Conservation (phyloP, 1,284 basidiomycete genomes). For the Malassezia globosa region DNA sequence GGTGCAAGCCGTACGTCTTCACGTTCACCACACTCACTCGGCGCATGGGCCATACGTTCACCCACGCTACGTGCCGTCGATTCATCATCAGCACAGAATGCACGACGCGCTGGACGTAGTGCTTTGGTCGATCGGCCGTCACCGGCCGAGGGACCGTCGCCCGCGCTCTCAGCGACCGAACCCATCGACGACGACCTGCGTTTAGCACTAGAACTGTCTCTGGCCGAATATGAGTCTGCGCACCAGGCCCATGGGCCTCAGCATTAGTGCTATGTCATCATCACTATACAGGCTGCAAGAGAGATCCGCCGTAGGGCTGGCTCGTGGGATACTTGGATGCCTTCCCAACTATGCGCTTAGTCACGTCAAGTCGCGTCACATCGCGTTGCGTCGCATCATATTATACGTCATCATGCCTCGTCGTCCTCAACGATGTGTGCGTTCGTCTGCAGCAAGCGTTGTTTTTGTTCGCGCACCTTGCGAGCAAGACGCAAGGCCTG, state of each 20-base stretch:
- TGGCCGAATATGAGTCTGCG: conserved; percentile 29
- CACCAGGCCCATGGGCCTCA: background rate
- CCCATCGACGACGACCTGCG: conserved; percentile 31
- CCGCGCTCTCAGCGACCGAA: background rate
- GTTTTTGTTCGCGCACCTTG: conserved; percentile 43
- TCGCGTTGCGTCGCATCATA: background rate
- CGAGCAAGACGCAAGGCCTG: conserved; percentile 32
- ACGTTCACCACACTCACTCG: conserved; percentile 9
- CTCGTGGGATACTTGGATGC: background rate
- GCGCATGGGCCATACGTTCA: conserved; percentile 10
- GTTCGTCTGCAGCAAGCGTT: conserved; percentile 29
- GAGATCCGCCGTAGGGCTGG: too few species aligned
- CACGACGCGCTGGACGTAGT: background rate
- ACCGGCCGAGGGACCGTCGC: background rate
- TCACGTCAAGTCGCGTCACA: too few species aligned
- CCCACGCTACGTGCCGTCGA: conserved; percentile 10
- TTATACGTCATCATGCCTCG: conserved; percentile 14
- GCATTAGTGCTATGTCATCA: background rate
- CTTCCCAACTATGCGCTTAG: background rate
- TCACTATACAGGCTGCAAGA: background rate
- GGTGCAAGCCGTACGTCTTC: background rate
- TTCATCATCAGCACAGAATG: background rate
- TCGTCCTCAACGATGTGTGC: conserved; percentile 26
- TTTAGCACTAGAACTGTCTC: conserved; percentile 33
- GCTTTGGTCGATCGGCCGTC: background rate